These are phyloP conservation scores for Xylaria sp. DNA, from an alignment of 2,329 filamentous ascomycete genomes.

Conservation along the genomic window DNA sequence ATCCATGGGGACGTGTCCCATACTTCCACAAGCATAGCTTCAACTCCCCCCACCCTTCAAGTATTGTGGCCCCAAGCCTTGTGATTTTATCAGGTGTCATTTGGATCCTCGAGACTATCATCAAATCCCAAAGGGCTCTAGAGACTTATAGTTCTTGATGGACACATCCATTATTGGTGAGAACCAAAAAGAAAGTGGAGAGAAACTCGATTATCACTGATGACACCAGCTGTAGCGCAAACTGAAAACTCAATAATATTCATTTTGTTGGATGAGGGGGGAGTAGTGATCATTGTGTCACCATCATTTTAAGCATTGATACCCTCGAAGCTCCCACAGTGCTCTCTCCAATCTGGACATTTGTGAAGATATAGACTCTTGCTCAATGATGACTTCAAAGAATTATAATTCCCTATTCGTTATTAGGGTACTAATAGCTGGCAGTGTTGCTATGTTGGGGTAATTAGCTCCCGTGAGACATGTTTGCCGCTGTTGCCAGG, in stretches of 20 bases:
- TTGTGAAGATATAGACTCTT: not conserved
- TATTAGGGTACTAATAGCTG: not conserved
- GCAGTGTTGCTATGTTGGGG: not conserved
- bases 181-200: not conserved
- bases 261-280: not conserved
- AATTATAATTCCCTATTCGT: not conserved
- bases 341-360: not conserved
- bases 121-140: not conserved
- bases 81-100: not conserved
- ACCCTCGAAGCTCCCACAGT: not conserved
- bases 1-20: not conserved
- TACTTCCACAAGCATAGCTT: conserved; percentile 1
- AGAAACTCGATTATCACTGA: not conserved
- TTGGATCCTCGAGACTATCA: conserved; percentile 2
- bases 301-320: not conserved
- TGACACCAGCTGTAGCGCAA: not conserved
- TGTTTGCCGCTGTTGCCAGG: not conserved
- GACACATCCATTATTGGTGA: not conserved
- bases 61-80: not conserved
- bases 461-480: not conserved
- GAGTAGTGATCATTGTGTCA: not conserved
- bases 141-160: not conserved
- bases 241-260: not conserved
- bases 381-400: not conserved
- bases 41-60: not conserved